Percentiles rank a stretch among this genome's conserved stretches.
Evolutionary conservation across 2,329 filamentous ascomycete genomes (phyloP).

Genomic region (Fusarium vanettenii): DNA sequence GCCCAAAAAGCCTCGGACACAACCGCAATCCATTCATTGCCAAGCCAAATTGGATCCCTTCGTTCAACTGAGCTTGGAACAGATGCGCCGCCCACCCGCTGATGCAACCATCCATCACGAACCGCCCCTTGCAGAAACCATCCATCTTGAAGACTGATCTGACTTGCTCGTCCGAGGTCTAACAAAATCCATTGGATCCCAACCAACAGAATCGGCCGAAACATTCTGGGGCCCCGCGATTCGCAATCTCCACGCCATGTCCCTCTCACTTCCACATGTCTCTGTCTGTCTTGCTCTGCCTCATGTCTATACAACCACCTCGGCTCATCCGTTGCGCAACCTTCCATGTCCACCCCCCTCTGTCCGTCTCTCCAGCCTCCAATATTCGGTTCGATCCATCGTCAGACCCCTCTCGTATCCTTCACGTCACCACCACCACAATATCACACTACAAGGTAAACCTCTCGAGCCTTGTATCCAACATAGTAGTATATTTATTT

Average conservation of each 20-base stretch:
- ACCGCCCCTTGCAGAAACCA: slow-evolving; percentile 18
- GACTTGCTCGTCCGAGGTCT: not conserved
- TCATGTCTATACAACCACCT: slow-evolving; percentile 9
- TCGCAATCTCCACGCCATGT: slow-evolving; percentile 22
- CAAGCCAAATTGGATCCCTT: not conserved
- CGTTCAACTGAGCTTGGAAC: not conserved
- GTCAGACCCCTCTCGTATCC: not conserved
- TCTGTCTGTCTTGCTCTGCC: not conserved
- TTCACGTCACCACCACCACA: not conserved
- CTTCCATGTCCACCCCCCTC: not conserved
- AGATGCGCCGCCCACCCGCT: not conserved
- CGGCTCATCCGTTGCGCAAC: slow-evolving; percentile 10
- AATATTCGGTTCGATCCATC: not conserved
- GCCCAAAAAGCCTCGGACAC: not conserved
- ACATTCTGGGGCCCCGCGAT: slow-evolving; percentile 23
- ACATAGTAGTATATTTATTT: slow-evolving; percentile 29
- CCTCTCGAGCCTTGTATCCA: not conserved
- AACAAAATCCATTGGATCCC: not conserved
- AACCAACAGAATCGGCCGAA: slow-evolving; percentile 24
- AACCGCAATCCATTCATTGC: not conserved
- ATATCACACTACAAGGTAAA: not conserved
- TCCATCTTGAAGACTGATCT: not conserved
- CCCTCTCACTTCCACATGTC: slow-evolving; percentile 24
- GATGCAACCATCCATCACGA: not conserved
- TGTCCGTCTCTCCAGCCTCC: not conserved